These are phyloP conservation scores for Penicillium bovifimosum DNA, from an alignment of 495 filamentous ascomycete genomes.

Conservation along the genomic window DNA sequence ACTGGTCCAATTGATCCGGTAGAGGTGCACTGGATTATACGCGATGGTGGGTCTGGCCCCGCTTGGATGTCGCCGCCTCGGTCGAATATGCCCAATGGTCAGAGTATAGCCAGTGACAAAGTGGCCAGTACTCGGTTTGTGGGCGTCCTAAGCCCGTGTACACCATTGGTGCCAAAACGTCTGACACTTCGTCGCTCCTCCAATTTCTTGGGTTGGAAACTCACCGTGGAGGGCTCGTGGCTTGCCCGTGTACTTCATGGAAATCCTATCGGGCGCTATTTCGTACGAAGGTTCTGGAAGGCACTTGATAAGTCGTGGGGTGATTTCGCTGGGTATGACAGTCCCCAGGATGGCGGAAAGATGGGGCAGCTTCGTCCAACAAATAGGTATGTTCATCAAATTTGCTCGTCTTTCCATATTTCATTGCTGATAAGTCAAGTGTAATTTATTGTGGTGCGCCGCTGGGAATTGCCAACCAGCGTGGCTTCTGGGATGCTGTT, in stretches of 20 bases:
- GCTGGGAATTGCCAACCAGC: slow-evolving; percentile 29
- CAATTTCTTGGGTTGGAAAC: too few species aligned
- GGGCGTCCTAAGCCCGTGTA: slow-evolving; percentile 47
- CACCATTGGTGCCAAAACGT: slow-evolving; percentile 35
- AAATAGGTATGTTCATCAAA: slow-evolving; percentile 12
- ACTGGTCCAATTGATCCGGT: too few species aligned
- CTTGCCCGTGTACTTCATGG: slow-evolving; percentile 40
- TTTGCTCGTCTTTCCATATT: too few species aligned
- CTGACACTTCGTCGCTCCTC: slow-evolving; percentile 23
- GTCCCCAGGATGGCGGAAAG: slow-evolving; percentile 19
- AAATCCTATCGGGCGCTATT: slow-evolving; percentile 22
- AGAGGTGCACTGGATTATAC: slow-evolving; percentile 66
- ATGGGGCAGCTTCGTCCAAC: slow-evolving; percentile 23
- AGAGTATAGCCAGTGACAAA: slow-evolving; percentile 45
- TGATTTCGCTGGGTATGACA: too few species aligned
- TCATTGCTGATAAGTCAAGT: slow-evolving; percentile 10
- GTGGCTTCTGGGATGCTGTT: slow-evolving; percentile 29
- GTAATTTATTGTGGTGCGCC: slow-evolving; percentile 21
- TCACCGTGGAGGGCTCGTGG: slow-evolving; percentile 46
- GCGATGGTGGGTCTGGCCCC: slow-evolving; percentile 48
- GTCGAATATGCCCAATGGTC: slow-evolving; percentile 44
- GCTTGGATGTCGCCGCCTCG: slow-evolving; percentile 24
- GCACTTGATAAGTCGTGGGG: slow-evolving; percentile 18
- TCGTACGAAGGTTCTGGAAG: slow-evolving; percentile 21
- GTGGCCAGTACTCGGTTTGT: slow-evolving; percentile 52